A percentile compares a stretch with the other conserved stretches of the same genome.
Conservation (phyloP, 805 yeast genomes). For the Blastobotrys parvus region DNA sequence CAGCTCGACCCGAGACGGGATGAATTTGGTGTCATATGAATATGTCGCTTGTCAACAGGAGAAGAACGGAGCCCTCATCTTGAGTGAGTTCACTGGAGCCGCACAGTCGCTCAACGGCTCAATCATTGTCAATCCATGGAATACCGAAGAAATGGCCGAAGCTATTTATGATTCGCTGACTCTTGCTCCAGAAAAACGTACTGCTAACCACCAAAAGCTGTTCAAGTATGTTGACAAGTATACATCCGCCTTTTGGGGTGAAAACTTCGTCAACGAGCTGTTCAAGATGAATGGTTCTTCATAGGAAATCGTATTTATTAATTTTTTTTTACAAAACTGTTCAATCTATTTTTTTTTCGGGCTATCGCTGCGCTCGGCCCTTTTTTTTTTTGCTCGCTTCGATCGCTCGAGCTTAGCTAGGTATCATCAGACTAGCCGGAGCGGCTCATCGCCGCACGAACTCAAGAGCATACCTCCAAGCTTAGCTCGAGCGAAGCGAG, state of each 20-base stretch:
- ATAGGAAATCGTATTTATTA: no score
- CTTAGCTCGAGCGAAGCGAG: no score
- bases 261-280: slow-evolving; percentile 84
- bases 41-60: slow-evolving; percentile 92
- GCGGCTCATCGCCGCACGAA: no score
- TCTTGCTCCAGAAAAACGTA: slow-evolving; percentile 71
- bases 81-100: slow-evolving; percentile 98
- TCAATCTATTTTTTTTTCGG: no score
- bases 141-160: slow-evolving; percentile 83
- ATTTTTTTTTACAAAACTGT: no score
- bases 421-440: no score
- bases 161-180: slow-evolving; percentile 84
- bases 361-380: no score
- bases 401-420: no score
- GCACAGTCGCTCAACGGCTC: slow-evolving; percentile 96
- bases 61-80: slow-evolving; percentile 74
- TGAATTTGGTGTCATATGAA: slow-evolving; percentile 94
- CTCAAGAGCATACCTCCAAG: no score
- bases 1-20: slow-evolving; percentile 94
- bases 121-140: slow-evolving; percentile 94
- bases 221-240: slow-evolving; percentile 85
- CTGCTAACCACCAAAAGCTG: slow-evolving; percentile 70
- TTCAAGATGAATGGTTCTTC: slow-evolving; percentile 10
- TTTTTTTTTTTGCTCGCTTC: no score
- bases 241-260: slow-evolving; percentile 97